Percentiles rank a stretch among this genome's conserved stretches.
Evolutionary conservation across 2,329 filamentous ascomycete species (phyloP).

Genomic region (Talaromyces sp.): DNA sequence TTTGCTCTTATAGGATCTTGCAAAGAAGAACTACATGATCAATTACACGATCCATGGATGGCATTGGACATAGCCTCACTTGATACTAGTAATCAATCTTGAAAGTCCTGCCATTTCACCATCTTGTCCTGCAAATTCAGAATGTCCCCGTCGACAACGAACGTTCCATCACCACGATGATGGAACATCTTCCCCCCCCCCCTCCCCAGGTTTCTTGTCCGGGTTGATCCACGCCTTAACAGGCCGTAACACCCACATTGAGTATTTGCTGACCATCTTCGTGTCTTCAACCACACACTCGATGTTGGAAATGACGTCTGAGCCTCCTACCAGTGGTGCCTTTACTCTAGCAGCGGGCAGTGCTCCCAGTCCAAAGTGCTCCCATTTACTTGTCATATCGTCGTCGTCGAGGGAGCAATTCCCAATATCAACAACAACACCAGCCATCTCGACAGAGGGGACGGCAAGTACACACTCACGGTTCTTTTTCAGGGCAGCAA

Average conservation of each 20-base stretch:
- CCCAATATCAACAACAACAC: slow-evolving; percentile 29
- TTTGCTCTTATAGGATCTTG: no score
- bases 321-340: slow-evolving; percentile 30
- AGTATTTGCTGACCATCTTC: slow-evolving; percentile 30
- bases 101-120: slow-evolving; percentile 34
- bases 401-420: slow-evolving; percentile 29
- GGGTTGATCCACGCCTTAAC: slow-evolving; percentile 32
- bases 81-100: slow-evolving; percentile 21
- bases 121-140: slow-evolving; percentile 31
- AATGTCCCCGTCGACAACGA: slow-evolving; percentile 30
- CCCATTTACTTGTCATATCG: slow-evolving; percentile 24
- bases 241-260: slow-evolving; percentile 32
- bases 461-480: slow-evolving; percentile 33
- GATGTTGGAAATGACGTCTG: slow-evolving; percentile 30
- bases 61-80: no score
- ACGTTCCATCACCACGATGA: slow-evolving; percentile 32
- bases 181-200: slow-evolving; percentile 31
- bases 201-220: slow-evolving; percentile 22
- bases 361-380: slow-evolving; percentile 26
- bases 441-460: slow-evolving; percentile 27
- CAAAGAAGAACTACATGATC: no score
- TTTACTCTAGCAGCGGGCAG: slow-evolving; percentile 26
- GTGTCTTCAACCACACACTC: slow-evolving; percentile 34
- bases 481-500: slow-evolving; percentile 24
- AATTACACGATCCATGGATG: no score